These are phyloP conservation scores for Cryptococcus neoformans DNA, from an alignment of 1,284 basidiomycete genomes.

Conservation along the genomic window DNA sequence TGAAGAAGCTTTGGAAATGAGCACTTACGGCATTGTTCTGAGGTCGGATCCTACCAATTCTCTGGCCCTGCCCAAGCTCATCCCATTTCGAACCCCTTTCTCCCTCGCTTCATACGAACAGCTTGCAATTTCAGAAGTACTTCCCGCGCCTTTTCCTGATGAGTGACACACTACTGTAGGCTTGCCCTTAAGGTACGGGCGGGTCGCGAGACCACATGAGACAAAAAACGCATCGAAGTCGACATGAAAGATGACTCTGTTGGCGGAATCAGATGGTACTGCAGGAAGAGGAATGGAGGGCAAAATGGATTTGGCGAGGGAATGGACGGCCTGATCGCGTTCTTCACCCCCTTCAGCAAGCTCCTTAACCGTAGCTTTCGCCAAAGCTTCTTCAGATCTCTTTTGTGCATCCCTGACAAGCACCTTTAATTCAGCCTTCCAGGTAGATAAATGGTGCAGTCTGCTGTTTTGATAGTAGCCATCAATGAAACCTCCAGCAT, in stretches of 20 bases:
- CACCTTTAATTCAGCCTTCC: constrained; percentile 84
- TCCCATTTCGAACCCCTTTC: constrained; percentile 88
- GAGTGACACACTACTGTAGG: constrained; percentile 95
- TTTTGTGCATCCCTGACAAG: constrained; percentile 77
- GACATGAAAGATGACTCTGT: constrained; percentile 82
- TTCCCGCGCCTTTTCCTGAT: constrained; percentile 58
- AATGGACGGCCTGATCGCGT: background rate
- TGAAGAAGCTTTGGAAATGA: constrained; percentile 11
- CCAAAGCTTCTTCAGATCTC: constrained; percentile 55
- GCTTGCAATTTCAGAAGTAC: constrained; percentile 92
- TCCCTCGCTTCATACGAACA: constrained; percentile 89
- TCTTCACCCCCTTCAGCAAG: background rate
- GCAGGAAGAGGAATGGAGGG: constrained; percentile 8
- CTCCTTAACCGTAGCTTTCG: background rate
- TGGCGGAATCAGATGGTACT: constrained; percentile 18
- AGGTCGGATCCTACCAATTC: constrained; percentile 62
- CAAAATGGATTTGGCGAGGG: constrained; percentile 24
- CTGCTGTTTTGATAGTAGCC: constrained; percentile 83
- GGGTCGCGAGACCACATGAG: constrained; percentile 72
- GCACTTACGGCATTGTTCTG: constrained; percentile 80
- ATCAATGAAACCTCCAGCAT: constrained; percentile 76
- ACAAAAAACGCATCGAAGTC: constrained; percentile 99
- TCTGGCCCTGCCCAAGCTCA: constrained; percentile 86
- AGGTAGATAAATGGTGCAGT: constrained; percentile 84
- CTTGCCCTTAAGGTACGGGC: constrained; percentile 76